Base-by-base conservation (phyloP, 169 alveolate genomes). In the Plasmodium yoelii region DNA sequence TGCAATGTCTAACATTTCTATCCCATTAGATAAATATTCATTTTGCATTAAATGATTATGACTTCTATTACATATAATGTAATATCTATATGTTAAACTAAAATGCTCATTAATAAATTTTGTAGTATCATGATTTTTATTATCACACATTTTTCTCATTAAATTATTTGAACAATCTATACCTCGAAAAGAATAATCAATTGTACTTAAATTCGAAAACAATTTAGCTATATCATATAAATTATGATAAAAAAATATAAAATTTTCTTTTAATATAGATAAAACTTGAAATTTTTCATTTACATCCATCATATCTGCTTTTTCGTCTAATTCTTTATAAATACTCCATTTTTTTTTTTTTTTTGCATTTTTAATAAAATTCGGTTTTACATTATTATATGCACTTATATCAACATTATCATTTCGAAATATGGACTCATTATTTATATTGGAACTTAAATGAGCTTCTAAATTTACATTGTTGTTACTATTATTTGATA, bases 181-280 rank as follows among this genome's bases (percentile, higher is more conserved):
- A 7, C 90, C 90, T 53, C 84, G 71, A 67, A 82, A 82, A 47
- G 90, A 82, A 42, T 65, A 61, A 42, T 82, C 75, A 67, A 82
- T 82, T 15, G 26, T 57, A 82, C 90, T 82, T 26, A 82, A 42
- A 13, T 82, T 65, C 0, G 80, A 53, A 82, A 82, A 65, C 34
- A 82, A 71, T 59, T 10, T 63, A 19, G 82, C 73, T 49, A 86
- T 69, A 47, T 86, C 91, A 6, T 53, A n/a, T 59, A 68, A 61
- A 42, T 65, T 86, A 24, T 68, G 44, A 39, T 86, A 86, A 69
- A 70, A 86, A 86, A 22, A 68, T 44, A 86, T 44, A 59, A 39
- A 86, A 70, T 86, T 86, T 86, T 86, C 91, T 86, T 70, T 86
- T 49, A 86, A 71, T 24, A 70, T 69, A 1, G 87, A 59, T 46